Base-by-base conservation (phyloP, 2,329 filamentous ascomycete genomes). In the Clonostachys rhizophaga region DNA sequence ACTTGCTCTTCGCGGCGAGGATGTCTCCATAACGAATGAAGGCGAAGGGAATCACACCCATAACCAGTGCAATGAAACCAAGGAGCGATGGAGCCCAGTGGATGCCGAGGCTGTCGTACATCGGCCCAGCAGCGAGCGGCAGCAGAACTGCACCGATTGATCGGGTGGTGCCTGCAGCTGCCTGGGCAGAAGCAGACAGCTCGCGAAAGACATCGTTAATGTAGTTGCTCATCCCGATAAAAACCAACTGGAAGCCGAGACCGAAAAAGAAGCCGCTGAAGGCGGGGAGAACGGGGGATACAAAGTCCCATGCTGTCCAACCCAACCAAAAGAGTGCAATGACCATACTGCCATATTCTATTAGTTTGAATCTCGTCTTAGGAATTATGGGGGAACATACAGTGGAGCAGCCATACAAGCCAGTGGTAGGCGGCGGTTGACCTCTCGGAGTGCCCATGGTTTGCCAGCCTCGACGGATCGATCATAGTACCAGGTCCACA, bases 341-440 rank as follows among this genome's bases (percentile, higher is more conserved):
- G 0, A 81, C 80, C 37, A 84, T 67, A n/a, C 64, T 46, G 33
- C 46, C 5, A 18, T 11, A 41, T 30, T 60, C 43, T 12, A n/a
- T 39, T 39, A 44, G 43, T 10, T 10, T 10, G 11, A n/a, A 39
- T 12, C 3, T 17, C 14, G 11, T 11, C 17, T 12, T 6, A 9
- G 12, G 8, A 20, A 30, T 20, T 8, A n/a, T 1, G 37, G 16
- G 17, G 11, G 3, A 12, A 74, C 76, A 37, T 74, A 74, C 63
- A 83, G 80, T 0, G 82, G 81, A n/a, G 81, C 74, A 9, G 80
- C 80, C 49, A 81, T 77, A 6, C 83, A 83, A 3, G 66, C 68
- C 16, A 69, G 56, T 62, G 76, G 51, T 42, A 64, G 48, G 62
- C 67, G 36, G 57, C 74, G 46, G 50, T 55, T 56, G 5, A 64